Evolutionary conservation across 176 grass and related monocot genomes (phyloP).

Genomic region (Zoysia pacifica): DNA sequence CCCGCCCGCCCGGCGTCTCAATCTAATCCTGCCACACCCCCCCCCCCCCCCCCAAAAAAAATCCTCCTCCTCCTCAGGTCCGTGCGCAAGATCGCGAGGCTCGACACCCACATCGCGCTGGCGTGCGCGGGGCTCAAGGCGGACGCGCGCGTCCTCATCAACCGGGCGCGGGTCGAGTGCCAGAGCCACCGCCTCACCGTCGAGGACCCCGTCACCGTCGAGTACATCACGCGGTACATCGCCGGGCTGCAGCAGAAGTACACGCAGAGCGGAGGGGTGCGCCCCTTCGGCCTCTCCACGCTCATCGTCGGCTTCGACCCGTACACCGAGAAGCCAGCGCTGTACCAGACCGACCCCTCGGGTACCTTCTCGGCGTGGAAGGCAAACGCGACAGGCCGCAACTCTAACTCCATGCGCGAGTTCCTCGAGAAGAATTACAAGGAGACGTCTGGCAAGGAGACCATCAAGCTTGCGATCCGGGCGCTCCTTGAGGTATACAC

Average conservation of each 20-base stretch:
- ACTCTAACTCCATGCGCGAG: constrained; percentile 95
- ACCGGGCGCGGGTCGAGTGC: constrained; percentile 85
- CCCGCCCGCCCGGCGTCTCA: constrained; percentile 15
- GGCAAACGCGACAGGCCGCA: constrained; percentile 89
- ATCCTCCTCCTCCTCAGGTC: constrained; percentile 33
- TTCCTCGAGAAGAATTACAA: constrained; percentile 97
- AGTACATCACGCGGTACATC: constrained; percentile 97
- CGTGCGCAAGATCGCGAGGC: constrained; percentile 88
- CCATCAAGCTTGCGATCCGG: constrained; percentile 85
- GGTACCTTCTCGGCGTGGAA: constrained; percentile 96
- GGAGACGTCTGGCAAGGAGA: constrained; percentile 95
- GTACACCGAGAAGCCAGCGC: constrained; percentile 60
- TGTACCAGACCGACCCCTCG: constrained; percentile 88
- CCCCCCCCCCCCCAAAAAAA: neutral
- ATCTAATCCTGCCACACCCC: neutral
- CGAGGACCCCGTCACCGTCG: constrained; percentile 85
- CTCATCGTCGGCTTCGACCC: constrained; percentile 93
- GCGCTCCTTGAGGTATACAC: constrained; percentile 81
- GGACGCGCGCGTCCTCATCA: constrained; percentile 85
- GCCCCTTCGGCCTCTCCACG: constrained; percentile 85
- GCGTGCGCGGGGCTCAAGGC: constrained; percentile 96
- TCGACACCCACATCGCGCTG: constrained; percentile 84
- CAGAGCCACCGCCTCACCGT: constrained; percentile 90
- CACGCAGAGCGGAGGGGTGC: constrained; percentile 84
- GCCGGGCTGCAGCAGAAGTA: constrained; percentile 93